Evolutionary conservation across 805 yeast species (phyloP), one percentile per base, ranked within the genome.

Genomic region (Candida alai): DNA sequence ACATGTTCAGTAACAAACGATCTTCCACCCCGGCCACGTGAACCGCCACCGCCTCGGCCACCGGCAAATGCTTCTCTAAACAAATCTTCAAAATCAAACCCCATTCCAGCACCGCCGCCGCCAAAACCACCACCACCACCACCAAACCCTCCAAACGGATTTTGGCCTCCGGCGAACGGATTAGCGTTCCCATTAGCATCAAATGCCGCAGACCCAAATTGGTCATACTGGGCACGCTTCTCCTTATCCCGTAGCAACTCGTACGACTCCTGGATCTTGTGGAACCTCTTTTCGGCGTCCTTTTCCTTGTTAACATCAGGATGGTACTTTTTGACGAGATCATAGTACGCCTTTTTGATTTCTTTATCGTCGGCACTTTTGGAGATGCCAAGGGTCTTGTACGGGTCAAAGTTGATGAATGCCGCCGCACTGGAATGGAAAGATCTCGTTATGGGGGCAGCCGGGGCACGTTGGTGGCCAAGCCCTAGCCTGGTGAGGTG

Each of bases 231-330:
- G 35, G 80, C 75, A 49, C 87, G 77, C 70, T 90, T 90, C 14
- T 75, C 76, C 35, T 86, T 84, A 56, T 88, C 94, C 28, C 87
- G 79, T 51, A 93, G 68, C 23, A 93, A 76, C 60, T 93, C 99
- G 54, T 94, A 93, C 1, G 97, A 94, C 44, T 84, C 93, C 54
- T 90, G 97, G 44, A 93, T 75, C 50, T 84, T 86, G 52, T 93
- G 97, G 65, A 93, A 93, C 58, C 79, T 79, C 52, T 78, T 76
- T 49, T 90, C 95, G 0, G 97, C 93, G 13, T 75, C 90, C 17
- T 76, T 74, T 43, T 85, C 96, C 60, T 90, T 93, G 60, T 90
- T 93, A 28, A 93, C 85, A 65, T 93, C 99, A 0, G 99, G 99
- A 60, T 93, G 99, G 59, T 69, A 88, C 57, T 90, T 76, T 60